A percentile compares a stretch with the other conserved stretches of the same genome.
phyloP scores from a whole-genome alignment of 2,329 filamentous ascomycete species.

The Colletotrichum eremochloae region DNA sequence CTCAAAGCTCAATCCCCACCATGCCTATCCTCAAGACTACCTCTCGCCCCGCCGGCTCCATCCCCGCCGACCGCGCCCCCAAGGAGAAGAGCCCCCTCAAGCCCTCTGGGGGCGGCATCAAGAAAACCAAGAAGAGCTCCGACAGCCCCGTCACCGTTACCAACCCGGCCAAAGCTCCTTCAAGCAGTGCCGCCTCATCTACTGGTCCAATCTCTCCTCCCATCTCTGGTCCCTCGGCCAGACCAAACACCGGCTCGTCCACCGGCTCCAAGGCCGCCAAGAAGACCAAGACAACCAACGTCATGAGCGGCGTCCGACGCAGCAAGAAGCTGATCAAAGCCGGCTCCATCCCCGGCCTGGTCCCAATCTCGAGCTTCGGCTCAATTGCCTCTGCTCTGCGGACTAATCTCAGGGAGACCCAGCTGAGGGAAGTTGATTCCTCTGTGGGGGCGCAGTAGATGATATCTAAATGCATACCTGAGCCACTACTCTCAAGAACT shows the following conservation, averaged over 20 bases:
- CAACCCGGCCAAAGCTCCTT: neutral
- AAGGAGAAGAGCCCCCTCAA: neutral
- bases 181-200: neutral
- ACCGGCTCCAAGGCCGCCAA: neutral
- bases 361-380: neutral
- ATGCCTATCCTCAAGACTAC: neutral
- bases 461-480: no score
- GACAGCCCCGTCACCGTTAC: neutral
- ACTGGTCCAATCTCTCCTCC: neutral
- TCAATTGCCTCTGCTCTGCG: neutral
- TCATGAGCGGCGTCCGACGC: accelerated
- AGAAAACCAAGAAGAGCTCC: neutral
- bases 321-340: neutral
- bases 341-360: neutral
- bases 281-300: neutral
- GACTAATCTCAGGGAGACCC: no score
- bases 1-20: no score
- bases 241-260: neutral
- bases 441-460: neutral
- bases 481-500: no score
- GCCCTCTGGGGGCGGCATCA: neutral
- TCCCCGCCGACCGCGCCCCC: neutral
- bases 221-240: no score
- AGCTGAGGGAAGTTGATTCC: neutral
- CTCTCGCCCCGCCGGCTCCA: neutral